Conservation (phyloP, 768 basidiomycete genomes). For the Candolleomyces eurysporus region DNA sequence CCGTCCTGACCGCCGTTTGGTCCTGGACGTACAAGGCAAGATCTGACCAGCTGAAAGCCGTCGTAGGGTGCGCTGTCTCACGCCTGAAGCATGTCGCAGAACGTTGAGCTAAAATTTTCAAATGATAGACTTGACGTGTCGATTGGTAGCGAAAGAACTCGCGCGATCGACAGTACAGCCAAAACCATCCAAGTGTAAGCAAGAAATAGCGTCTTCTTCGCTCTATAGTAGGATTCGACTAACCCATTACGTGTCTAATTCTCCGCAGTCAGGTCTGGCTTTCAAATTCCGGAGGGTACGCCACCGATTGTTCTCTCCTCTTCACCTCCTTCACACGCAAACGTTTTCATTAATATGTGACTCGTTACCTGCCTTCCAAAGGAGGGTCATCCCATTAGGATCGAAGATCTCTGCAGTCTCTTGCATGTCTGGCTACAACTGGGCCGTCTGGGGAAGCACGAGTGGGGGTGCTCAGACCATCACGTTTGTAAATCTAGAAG, state of each 20-base stretch:
- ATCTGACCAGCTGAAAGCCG: neutral
- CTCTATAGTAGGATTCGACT: too few species aligned
- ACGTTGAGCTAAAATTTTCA: neutral
- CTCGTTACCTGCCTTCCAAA: too few species aligned
- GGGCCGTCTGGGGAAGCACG: constrained; percentile 56
- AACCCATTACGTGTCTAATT: neutral
- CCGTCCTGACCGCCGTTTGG: constrained; percentile 1
- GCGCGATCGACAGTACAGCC: neutral
- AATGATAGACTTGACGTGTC: constrained; percentile 5
- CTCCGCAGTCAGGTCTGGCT: constrained; percentile 7
- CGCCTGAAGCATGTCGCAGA: neutral
- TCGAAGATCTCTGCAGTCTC: neutral
- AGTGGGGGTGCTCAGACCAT: constrained; percentile 55
- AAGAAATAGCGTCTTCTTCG: too few species aligned
- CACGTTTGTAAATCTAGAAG: constrained; percentile 47
- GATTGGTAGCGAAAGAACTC: neutral
- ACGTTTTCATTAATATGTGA: neutral
- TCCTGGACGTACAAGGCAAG: constrained; percentile 2
- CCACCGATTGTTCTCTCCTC: neutral
- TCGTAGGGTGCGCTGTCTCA: neutral
- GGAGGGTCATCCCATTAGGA: neutral
- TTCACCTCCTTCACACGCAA: neutral
- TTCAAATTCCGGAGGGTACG: constrained; percentile 5
- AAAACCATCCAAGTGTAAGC: neutral
- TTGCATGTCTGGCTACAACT: constrained; percentile 41